phyloP scores from a whole-genome alignment of 208 protist genomes.

The Wallacemonas collosoma region DNA sequence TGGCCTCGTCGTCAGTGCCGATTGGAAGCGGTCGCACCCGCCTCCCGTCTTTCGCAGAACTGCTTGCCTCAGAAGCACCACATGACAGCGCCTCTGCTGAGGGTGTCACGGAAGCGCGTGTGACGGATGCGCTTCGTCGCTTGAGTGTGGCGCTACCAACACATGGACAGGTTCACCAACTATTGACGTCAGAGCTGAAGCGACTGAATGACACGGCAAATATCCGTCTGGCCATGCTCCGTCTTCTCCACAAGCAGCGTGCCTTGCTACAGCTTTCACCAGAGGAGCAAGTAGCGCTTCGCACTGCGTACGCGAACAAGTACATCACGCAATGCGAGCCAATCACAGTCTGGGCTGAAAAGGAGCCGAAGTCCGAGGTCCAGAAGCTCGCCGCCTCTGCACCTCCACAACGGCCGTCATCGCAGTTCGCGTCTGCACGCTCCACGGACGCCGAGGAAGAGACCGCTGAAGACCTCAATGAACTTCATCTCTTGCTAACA shows the following conservation, averaged over 20 bases:
- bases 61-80: slow-evolving; percentile 4
- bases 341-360: slow-evolving; percentile 12
- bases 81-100: background rate
- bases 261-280: slow-evolving; percentile 41
- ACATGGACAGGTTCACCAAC: slow-evolving; percentile 48
- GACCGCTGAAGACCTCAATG: background rate
- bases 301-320: slow-evolving; percentile 38
- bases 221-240: slow-evolving; percentile 48
- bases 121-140: slow-evolving; percentile 12
- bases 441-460: background rate
- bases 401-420: slow-evolving; percentile 1
- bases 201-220: slow-evolving; percentile 47
- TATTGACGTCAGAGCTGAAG: slow-evolving; percentile 44
- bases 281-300: slow-evolving; percentile 41
- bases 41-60: background rate
- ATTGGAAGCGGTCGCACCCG: background rate
- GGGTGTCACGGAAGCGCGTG: background rate
- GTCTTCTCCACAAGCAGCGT: slow-evolving; percentile 62
- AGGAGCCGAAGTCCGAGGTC: background rate
- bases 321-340: slow-evolving; percentile 26
- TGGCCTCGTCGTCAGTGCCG: background rate
- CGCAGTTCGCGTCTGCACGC: slow-evolving; percentile 11
- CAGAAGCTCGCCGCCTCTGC: background rate
- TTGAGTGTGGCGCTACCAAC: slow-evolving; percentile 31
- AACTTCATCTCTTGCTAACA: slow-evolving; percentile 19